Percentiles rank a stretch among this genome's conserved stretches.
Evolutionary conservation across 371 early-diverging fungal genomes (phyloP).

Genomic region (Zopfochytrium polystomum): DNA sequence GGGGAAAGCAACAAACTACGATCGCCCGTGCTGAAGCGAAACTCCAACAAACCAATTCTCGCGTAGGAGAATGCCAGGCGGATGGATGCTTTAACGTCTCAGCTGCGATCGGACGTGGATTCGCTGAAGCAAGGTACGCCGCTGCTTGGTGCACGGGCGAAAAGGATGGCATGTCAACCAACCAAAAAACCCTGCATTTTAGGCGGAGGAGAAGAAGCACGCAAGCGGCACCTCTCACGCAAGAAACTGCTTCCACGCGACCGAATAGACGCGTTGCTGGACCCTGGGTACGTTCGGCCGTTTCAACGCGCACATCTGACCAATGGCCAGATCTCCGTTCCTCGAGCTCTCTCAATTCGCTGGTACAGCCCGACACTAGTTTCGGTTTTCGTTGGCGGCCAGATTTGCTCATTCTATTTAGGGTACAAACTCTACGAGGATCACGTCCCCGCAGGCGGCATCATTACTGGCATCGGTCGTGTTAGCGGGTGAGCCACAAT

Average conservation of each 20-base stretch:
- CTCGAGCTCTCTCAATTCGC: conserved; percentile 94
- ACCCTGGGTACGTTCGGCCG: conserved; percentile 62
- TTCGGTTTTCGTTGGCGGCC: no score
- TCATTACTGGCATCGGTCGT: conserved; percentile 95
- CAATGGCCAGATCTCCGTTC: conserved; percentile 64
- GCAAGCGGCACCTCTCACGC: conserved; percentile 81
- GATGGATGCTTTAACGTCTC: conserved; percentile 73
- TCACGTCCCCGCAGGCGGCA: conserved; percentile 85
- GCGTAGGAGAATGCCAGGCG: conserved; percentile 77
- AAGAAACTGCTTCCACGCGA: conserved; percentile 94
- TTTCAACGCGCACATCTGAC: background rate
- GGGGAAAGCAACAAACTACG: no score
- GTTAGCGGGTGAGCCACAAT: conserved; percentile 69
- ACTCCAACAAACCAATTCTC: background rate
- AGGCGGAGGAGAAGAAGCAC: conserved; percentile 90
- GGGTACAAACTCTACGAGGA: conserved; percentile 83
- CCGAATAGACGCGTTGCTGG: conserved; percentile 81
- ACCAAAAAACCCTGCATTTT: background rate
- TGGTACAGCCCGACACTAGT: no score
- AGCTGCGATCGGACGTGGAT: conserved; percentile 68
- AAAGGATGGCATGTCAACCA: background rate
- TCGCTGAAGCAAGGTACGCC: conserved; percentile 72
- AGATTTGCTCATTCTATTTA: no score
- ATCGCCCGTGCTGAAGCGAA: no score
- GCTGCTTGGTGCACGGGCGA: background rate